Evolutionary conservation across 306 rosid genomes (phyloP), one percentile per base, ranked within the genome.

Genomic region (Betula pendula): DNA sequence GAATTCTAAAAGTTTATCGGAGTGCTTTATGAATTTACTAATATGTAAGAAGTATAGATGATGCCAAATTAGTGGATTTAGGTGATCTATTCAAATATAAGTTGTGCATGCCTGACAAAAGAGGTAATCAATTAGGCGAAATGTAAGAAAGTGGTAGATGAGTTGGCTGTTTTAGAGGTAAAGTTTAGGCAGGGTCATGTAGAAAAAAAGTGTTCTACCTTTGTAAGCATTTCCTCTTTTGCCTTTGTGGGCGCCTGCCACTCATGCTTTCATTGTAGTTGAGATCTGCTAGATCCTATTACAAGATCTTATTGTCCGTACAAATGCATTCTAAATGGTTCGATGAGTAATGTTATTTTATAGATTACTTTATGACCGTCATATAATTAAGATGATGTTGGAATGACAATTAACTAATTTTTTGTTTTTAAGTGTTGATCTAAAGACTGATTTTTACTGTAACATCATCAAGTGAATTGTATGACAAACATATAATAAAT

Each of bases 171-270:
- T 76, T 29, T 72, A 48, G 68, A 70, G 42, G 75, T 70, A 71
- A 80, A 80, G 13, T 45, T 77, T 38, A 73, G 43, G 66, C 17
- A 65, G 40, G 73, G 66, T 8, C 44, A 69, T 47, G 81, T 20
- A 70, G 42, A 38, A 48, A 65, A 42, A 71, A 80, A 29, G 48
- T 14, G 60, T 29, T 47, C 11, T 68, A 75, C 44, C n/a, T 78
- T 59, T 27, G 8, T 63, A 75, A 66, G 75, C 74, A 35, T 68
- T 73, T 49, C 67, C 47, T 53, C 4, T 69, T 79, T 82, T 75
- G 69, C 52, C 76, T 80, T 80, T 75, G 87, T 63, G 72, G 84
- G 79, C 77, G 75, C 82, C 70, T 78, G 55, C 38, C 60, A 65
- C 68, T 44, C 45, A 49, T 80, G 40, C 45, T 52, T 75, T 67